phyloP scores from a whole-genome alignment of 2,329 filamentous ascomycete species.

The Raffaelea arxii region DNA sequence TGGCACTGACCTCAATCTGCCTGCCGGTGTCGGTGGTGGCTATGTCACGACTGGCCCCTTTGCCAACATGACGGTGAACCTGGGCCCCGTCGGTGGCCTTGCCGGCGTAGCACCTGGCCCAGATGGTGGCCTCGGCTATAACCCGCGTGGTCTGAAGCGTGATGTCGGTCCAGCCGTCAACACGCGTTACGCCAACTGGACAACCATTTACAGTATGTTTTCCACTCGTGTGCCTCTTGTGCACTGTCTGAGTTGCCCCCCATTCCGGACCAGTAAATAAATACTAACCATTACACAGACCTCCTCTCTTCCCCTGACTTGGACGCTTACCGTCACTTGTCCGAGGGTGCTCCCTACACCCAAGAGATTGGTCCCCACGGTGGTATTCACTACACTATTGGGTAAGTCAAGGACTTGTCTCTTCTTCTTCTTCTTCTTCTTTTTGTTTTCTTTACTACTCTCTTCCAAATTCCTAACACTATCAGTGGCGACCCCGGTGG shows the following conservation, averaged over 20 bases:
- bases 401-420: no score
- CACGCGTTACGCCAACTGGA: slow-evolving; percentile 20
- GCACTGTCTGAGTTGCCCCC: no score
- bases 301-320: slow-evolving; percentile 23
- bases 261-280: neutral
- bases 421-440: neutral
- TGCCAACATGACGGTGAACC: slow-evolving; percentile 11
- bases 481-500: slow-evolving; percentile 30
- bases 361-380: slow-evolving; percentile 21
- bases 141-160: slow-evolving; percentile 35
- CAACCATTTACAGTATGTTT: slow-evolving; percentile 10
- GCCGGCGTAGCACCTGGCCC: slow-evolving; percentile 17
- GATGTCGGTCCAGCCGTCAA: slow-evolving; percentile 25
- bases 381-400: slow-evolving; percentile 21
- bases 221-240: no score
- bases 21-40: slow-evolving; percentile 45
- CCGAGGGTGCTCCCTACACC: slow-evolving; percentile 23
- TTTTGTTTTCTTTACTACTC: neutral
- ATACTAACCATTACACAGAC: slow-evolving; percentile 6
- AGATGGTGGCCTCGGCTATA: slow-evolving; percentile 25
- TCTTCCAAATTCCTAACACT: no score
- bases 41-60: slow-evolving; percentile 42
- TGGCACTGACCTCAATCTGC: slow-evolving; percentile 17
- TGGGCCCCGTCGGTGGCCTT: slow-evolving; percentile 27
- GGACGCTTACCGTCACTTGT: slow-evolving; percentile 22